A percentile compares a stretch with the other conserved stretches of the same genome.
Conservation (phyloP, 495 filamentous ascomycete species). For the Neurospora hispaniola region DNA sequence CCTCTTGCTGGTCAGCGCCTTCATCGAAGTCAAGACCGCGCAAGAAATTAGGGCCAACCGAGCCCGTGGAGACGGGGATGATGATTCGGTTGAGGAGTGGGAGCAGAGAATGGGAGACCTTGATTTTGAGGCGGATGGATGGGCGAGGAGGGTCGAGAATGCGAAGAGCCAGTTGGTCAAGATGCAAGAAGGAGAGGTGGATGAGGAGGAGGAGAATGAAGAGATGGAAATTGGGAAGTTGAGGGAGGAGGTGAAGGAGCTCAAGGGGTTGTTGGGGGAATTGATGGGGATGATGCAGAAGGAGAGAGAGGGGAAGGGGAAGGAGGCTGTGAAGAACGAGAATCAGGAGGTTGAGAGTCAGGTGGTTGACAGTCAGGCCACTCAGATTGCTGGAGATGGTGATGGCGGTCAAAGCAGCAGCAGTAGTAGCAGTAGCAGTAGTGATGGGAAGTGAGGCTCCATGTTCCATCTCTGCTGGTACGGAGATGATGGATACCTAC, state of each 20-base stretch:
- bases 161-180: slow-evolving; percentile 57
- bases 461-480: not conserved
- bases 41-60: slow-evolving; percentile 59
- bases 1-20: slow-evolving; percentile 67
- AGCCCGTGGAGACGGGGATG: slow-evolving; percentile 73
- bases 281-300: slow-evolving; percentile 38
- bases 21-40: slow-evolving; percentile 62
- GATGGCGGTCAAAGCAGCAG: not conserved
- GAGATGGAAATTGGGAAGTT: slow-evolving; percentile 58
- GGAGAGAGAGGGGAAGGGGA: slow-evolving; percentile 3
- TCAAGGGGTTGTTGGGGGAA: slow-evolving; percentile 57
- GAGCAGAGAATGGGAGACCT: slow-evolving; percentile 64
- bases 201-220: not conserved
- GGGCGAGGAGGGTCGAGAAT: slow-evolving; percentile 63
- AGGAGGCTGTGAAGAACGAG: not conserved
- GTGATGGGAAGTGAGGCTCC: not conserved
- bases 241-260: slow-evolving; percentile 52
- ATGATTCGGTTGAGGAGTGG: slow-evolving; percentile 85
- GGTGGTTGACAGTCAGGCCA: not conserved
- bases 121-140: slow-evolving; percentile 70
- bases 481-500: not conserved
- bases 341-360: not conserved
- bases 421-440: not conserved
- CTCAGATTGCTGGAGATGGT: not conserved
- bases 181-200: not conserved